These are phyloP conservation scores for Boletus smithii DNA, from an alignment of 1,284 basidiomycete species.

Conservation along the genomic window DNA sequence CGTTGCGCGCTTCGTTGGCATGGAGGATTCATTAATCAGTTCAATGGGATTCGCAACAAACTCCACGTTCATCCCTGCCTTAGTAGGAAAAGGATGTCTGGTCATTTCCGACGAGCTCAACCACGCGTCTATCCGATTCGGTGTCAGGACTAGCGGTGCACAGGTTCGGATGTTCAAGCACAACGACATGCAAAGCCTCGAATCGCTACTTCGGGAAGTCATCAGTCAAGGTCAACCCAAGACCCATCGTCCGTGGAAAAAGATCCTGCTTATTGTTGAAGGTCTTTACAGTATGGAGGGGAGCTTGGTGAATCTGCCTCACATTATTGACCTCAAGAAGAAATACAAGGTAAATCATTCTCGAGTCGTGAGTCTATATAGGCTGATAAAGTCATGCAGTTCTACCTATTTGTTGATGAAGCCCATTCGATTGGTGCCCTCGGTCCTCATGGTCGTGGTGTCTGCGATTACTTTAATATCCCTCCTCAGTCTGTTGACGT, in stretches of 20 bases:
- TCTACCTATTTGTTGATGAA: conserved; percentile 95
- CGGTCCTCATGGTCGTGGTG: conserved; percentile 91
- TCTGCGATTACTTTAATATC: conserved; percentile 92
- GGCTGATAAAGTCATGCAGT: conserved; percentile 49
- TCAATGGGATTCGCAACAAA: conserved; percentile 99
- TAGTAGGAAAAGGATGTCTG: conserved; percentile 88
- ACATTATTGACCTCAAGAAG: conserved; percentile 83
- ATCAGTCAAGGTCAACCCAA: conserved; percentile 97
- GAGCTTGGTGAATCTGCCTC: conserved; percentile 83
- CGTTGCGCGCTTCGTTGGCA: conserved; percentile 86
- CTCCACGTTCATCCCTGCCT: conserved; percentile 90
- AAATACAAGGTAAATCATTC: conserved; percentile 80
- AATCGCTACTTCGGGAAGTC: conserved; percentile 81
- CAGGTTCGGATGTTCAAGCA: conserved; percentile 95
- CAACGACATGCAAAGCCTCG: conserved; percentile 88
- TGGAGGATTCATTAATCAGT: conserved; percentile 85
- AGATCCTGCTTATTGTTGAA: conserved; percentile 94
- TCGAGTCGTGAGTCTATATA: not conserved
- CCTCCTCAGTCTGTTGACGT: conserved; percentile 84
- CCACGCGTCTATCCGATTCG: conserved; percentile 94
- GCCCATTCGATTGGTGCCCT: conserved; percentile 97
- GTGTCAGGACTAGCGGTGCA: conserved; percentile 87
- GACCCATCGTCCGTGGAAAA: conserved; percentile 98
- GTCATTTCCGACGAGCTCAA: conserved; percentile 98
- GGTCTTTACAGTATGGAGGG: conserved; percentile 99